A percentile compares a stretch with the other conserved stretches of the same genome.
These are phyloP conservation scores for Melocanna baccifera DNA, from an alignment of 176 grass and related monocot genomes.

Conservation along the genomic window DNA sequence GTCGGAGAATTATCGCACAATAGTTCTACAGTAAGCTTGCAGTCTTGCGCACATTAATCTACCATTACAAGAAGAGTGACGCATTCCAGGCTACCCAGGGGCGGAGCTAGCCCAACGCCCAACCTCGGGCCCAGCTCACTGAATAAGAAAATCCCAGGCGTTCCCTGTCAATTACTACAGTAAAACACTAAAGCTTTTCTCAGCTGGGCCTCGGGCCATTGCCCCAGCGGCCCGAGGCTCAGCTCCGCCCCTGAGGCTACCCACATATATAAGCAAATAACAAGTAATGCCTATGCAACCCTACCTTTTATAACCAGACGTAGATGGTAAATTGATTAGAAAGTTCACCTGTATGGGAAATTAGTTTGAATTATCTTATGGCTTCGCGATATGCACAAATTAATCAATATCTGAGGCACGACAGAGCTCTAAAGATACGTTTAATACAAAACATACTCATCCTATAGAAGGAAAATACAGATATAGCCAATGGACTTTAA, in stretches of 20 bases:
- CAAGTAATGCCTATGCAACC: not conserved
- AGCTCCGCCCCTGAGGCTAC: no score
- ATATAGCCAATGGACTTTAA: not conserved
- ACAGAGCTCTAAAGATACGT: not conserved
- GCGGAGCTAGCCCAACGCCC: no score
- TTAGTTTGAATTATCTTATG: not conserved
- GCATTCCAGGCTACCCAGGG: not conserved
- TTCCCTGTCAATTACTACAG: no score
- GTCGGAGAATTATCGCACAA: not conserved
- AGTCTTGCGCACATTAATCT: slow-evolving; percentile 2
- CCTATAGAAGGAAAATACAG: not conserved
- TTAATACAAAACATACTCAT: not conserved
- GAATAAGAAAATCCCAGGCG: no score
- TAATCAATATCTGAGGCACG: not conserved
- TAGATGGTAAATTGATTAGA: not conserved
- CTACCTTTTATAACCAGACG: not conserved
- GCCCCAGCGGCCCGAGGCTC: no score
- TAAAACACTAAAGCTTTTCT: no score
- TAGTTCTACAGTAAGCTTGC: not conserved
- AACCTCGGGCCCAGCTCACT: no score
- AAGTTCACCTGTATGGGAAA: not conserved
- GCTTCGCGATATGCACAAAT: not conserved
- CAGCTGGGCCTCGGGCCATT: no score
- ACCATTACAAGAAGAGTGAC: not conserved
- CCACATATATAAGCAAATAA: not conserved